Evolutionary conservation across 1,284 basidiomycete species (phyloP).

Genomic region (Trichosporon sp.): DNA sequence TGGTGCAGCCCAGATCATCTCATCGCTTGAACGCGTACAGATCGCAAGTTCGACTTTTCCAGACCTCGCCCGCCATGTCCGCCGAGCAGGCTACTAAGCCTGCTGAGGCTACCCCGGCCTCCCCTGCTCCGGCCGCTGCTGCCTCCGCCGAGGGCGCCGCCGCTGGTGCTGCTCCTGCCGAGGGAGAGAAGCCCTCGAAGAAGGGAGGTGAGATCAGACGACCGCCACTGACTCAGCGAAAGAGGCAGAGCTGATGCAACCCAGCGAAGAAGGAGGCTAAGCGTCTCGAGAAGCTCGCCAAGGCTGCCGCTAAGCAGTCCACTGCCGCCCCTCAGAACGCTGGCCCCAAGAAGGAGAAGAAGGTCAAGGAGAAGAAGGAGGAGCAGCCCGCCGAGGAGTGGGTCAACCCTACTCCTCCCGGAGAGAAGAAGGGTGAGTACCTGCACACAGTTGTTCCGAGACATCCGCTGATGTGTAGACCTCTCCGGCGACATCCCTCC

Average conservation of each 20-base stretch:
- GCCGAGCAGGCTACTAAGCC: slow-evolving; percentile 31
- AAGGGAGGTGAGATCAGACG: slow-evolving; percentile 32
- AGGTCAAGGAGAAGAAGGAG: slow-evolving; percentile 60
- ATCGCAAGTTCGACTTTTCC: slow-evolving; percentile 4
- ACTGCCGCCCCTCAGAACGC: slow-evolving; percentile 47
- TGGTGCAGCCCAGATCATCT: background rate
- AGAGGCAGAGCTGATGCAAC: background rate
- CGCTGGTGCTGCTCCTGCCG: slow-evolving; percentile 19
- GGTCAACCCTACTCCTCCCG: slow-evolving; percentile 78
- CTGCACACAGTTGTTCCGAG: too few species aligned
- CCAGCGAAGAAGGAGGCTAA: slow-evolving; percentile 67
- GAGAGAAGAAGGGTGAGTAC: slow-evolving; percentile 77
- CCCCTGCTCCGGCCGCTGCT: slow-evolving; percentile 10
- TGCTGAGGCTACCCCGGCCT: slow-evolving; percentile 26
- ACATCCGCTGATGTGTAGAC: slow-evolving; percentile 55
- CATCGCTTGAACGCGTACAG: background rate
- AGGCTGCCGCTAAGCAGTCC: slow-evolving; percentile 56
- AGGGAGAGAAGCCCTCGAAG: slow-evolving; percentile 28
- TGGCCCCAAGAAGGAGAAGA: slow-evolving; percentile 66
- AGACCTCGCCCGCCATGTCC: slow-evolving; percentile 19
- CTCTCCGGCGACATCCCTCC: slow-evolving; percentile 68
- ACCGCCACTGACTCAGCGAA: background rate
- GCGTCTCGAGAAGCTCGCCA: slow-evolving; percentile 54
- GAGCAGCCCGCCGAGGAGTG: slow-evolving; percentile 60
- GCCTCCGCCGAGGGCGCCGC: slow-evolving; percentile 7